These are phyloP conservation scores for Dendrothele bispora DNA, from an alignment of 768 basidiomycete species.

Conservation along the genomic window DNA sequence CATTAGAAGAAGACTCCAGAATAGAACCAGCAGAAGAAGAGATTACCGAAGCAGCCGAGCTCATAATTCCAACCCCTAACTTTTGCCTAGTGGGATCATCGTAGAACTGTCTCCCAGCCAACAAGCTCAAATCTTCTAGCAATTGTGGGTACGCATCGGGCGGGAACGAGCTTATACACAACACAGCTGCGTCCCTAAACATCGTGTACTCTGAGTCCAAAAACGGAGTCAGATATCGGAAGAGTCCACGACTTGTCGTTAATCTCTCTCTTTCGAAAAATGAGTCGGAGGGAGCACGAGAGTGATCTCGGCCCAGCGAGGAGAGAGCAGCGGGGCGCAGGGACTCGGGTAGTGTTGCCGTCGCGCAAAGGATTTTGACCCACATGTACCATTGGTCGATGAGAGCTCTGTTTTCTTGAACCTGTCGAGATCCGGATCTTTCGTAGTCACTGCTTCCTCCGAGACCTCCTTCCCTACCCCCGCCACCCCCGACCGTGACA, in stretches of 20 bases:
- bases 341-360: constrained; percentile 64
- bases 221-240: constrained; percentile 84
- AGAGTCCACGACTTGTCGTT: constrained; percentile 78
- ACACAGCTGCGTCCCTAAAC: constrained; percentile 84
- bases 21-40: no score
- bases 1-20: no score
- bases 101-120: constrained; percentile 81
- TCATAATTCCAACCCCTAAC: constrained; percentile 30
- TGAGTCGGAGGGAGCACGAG: constrained; percentile 63
- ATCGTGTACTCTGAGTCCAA: constrained; percentile 81
- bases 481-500: constrained; percentile 1
- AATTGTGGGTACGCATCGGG: constrained; percentile 74
- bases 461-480: constrained; percentile 1
- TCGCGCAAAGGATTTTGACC: constrained; percentile 85
- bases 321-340: constrained; percentile 54
- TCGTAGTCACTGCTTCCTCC: no score
- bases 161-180: constrained; percentile 88
- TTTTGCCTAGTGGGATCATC: constrained; percentile 67
- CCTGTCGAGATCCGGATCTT: constrained; percentile 49
- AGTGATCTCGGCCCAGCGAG: constrained; percentile 62
- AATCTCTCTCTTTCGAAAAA: constrained; percentile 76
- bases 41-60: constrained; percentile 35
- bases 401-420: constrained; percentile 55
- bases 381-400: constrained; percentile 83
- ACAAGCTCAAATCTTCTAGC: constrained; percentile 78